Evolutionary conservation across 805 yeast genomes (phyloP), one percentile per base, ranked within the genome.

Genomic region (Wickerhamiella siamensis): DNA sequence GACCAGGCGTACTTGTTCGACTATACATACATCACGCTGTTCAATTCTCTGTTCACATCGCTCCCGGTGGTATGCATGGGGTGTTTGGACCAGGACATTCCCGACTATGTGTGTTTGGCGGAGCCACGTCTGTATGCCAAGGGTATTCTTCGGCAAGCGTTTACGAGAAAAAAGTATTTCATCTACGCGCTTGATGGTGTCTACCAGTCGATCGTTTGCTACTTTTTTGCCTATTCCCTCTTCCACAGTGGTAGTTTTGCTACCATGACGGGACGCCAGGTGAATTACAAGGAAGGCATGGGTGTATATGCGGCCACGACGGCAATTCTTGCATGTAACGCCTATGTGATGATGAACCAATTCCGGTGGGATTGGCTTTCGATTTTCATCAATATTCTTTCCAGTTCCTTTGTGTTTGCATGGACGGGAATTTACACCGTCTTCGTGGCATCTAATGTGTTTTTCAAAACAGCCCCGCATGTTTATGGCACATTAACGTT

Each of bases 401-500:
- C 84, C 12, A 66, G 68, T 41, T 55, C 77, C 46, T 49, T 80
- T 34, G 66, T 80, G 15, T 79, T 70, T 51, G 71, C 75, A 55
- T 82, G 93, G 93, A 73, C 83, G 3, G 87, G 88, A n/a, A 72
- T 76, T 18, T 82, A 87, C 79, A 71, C 84, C 24, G 60, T 74
- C 3, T 58, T 70, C 21, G 47, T 61, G 2, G 59, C 63, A 43
- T 69, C 82, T 6, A 67, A 65, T 9, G 81, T 75, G 51, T 77
- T 77, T 51, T 82, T 74, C 59, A 66, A 70, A 44, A 73, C 79
- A 19, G 91, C 81, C 2, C 57, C 74, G 2, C 74, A 76, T 51
- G 67, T 70, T 27, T 75, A 75, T 49, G 83, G 86, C 16, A 61
- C 77, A 4, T 63, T 69, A 27, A 54, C 71, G 4, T 77, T 75